Evolutionary conservation across 352 stramenopile species (phyloP), one percentile per base, ranked within the genome.

Genomic region (Phytophthora tubulina): DNA sequence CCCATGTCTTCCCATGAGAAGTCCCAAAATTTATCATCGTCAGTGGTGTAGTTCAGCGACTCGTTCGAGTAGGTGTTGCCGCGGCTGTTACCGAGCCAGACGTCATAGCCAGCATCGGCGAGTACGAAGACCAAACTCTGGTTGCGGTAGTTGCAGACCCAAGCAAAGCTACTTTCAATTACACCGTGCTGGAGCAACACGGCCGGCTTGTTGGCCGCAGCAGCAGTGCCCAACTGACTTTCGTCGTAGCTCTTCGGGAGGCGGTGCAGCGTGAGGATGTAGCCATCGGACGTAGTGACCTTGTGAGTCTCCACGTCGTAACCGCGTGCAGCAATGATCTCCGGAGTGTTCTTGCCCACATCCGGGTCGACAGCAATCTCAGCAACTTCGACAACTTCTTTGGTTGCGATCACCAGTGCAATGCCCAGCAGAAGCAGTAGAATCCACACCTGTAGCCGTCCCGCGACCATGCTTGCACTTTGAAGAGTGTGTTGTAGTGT

Each of bases 81-180:
- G 48, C 81, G 70, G 49, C 78, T 87, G 67, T 87, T 87, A 63
- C 81, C 81, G 3, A 89, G 77, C 81, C 79, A 87, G n/a, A 89
- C 81, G 21, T 89, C 81, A 49, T 85, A 89, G 1, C 81, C 81
- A 13, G 21, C 21, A 27, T 27, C 21, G 21, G 21, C 79, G 13
- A 89, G 69, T 27, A 89, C n/a, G 63, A 78, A 87, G 7, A 76
- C 81, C 21, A 87, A 62, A 39, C 76, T 86, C 65, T 89, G 76
- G n/a, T 65, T 82, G 44, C 78, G 74, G 58, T 70, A 89, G 70
- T 89, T 89, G 67, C 70, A 66, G 7, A 86, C 74, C 48, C 69
- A 89, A 41, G 78, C 81, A 67, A 74, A 89, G 27, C 70, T 84
- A 62, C 73, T 82, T 59, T 86, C 81, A 13, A 89, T 70, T 48